Evolutionary conservation across 169 alveolate genomes (phyloP), one percentile per base, ranked within the genome.

Genomic region (Plasmodium chabaudi): DNA sequence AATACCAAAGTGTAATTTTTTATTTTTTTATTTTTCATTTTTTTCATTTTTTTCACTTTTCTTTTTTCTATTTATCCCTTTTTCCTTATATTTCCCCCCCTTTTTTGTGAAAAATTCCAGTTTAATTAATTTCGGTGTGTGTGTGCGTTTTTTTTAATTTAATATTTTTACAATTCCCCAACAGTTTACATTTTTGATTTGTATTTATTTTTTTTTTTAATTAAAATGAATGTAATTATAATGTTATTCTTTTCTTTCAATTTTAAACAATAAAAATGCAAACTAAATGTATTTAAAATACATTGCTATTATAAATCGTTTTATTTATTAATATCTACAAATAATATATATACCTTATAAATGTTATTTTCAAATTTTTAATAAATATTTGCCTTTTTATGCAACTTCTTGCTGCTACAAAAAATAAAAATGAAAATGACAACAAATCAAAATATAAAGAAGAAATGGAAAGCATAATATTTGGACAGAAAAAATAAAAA

Each of bases 31-130:
- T 59, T 21, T 12, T 19, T 59, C 4, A 1, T 13, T 34, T 39
- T 15, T 47, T 69, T 7, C 64, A 3, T 44, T 13, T n/a, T n/a
- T 44, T 69, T 69, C 46, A 49, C 46, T 71, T 70, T 42, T 10
- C 25, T 49, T 23, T 53, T 7, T 71, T 27, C 34, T 49, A 5
- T 39, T 71, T 55, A 49, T 13, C 19, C 21, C 25, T 10, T 9
- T 51, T 71, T 39, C n/a, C 53, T 71, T 71, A 0, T 21, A 10
- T 9, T 23, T 13, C 42, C 13, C 10, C 19, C 55, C 55, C 55
- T 72, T 72, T 51, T 72, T 72, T 72, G 17, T 71, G 67, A 25
- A 17, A 53, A 39, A 17, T 53, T 39, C 55, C 55, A 17, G 53
- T 53, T 71, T 53, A 12, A 5, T 64, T 13, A 34, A 49, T n/a